phyloP scores from a whole-genome alignment of 1,284 basidiomycete genomes.

The Ganoderma leucocontextum region DNA sequence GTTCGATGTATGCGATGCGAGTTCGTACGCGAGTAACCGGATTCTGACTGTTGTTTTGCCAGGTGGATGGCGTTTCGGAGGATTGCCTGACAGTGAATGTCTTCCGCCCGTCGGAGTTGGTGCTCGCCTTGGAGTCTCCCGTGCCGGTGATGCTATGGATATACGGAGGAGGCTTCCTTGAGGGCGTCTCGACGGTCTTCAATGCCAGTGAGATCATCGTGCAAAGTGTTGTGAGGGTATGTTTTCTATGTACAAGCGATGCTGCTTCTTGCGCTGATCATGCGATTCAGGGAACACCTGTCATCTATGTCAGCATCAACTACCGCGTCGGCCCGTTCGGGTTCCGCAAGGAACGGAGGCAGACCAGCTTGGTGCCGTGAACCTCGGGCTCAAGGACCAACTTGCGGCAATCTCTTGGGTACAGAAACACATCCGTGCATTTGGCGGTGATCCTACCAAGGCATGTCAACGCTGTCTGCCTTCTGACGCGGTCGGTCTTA shows the following conservation, averaged over 20 bases:
- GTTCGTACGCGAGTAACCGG: not conserved
- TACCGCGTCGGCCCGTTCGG: slow-evolving; percentile 62
- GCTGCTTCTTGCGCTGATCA: not conserved
- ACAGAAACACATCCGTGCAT: slow-evolving; percentile 52
- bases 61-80: slow-evolving; percentile 37
- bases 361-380: slow-evolving; percentile 46
- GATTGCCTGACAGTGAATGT: slow-evolving; percentile 59
- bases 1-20: slow-evolving; percentile 19
- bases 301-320: slow-evolving; percentile 66
- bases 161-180: slow-evolving; percentile 38
- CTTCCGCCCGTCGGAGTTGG: slow-evolving; percentile 48
- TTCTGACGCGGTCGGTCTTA: not conserved
- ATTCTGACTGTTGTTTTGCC: not conserved
- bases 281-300: slow-evolving; percentile 51
- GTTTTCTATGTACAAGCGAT: slow-evolving; percentile 24
- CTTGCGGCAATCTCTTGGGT: slow-evolving; percentile 57
- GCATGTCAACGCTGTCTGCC: slow-evolving; percentile 31
- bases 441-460: slow-evolving; percentile 58
- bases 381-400: slow-evolving; percentile 55
- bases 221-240: slow-evolving; percentile 54
- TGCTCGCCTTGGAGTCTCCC: slow-evolving; percentile 5
- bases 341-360: slow-evolving; percentile 56
- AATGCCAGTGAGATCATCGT: slow-evolving; percentile 54
- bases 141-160: slow-evolving; percentile 51
- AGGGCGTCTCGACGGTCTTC: slow-evolving; percentile 39